Base-by-base conservation (phyloP, 495 filamentous ascomycete species). In the Penicillium argentinense region DNA sequence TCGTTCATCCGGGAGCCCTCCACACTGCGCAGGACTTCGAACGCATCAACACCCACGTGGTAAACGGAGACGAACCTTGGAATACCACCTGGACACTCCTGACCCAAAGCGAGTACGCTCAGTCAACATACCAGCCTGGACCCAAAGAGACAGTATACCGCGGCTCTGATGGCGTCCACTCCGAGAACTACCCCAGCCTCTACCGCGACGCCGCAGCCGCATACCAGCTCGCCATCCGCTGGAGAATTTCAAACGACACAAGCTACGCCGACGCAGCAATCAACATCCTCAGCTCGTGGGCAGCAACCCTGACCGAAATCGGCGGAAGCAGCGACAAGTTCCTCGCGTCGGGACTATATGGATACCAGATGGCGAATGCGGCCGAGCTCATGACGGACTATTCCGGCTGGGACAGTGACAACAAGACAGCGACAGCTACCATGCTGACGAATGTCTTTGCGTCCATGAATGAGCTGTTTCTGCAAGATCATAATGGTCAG, bases 331-430 rank as follows among this genome's bases (percentile, higher is more conserved):
- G 51, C 9, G 71, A 76, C 39, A 61, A 51, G 22, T 71, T 58
- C 50, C 66, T 77, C 11, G 70, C 71, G 0, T 51, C 69, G 1
- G 73, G 70, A 2, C 43, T 75, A 9, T 72, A 77, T 38, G 73
- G 73, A 2, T 76, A 75, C 44, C 50, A 76, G 44, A 48, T 77
- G 16, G 70, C 74, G 13, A 77, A 76, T 42, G 64, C 61, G 3
- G 71, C 69, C 7, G 74, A 77, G 42, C 45, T 77, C 4, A 45
- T 77, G 55, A 57, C 67, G 1, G 52, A 37, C 13, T 76, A 72
- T 33, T 19, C 45, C 9, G 62, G 55, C 33, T 74, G 67, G 66
- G n/a, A 49, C 12, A 32, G 21, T 4, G 27, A 16, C 1, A 56
- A 61, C 5, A 44, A 61, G 9, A 45, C 45, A 5, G 46, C 54